Percentiles rank a stretch among this genome's conserved stretches.
Evolutionary conservation across 805 yeast genomes (phyloP).

Genomic region (Schizosaccharomyces japonicus): DNA sequence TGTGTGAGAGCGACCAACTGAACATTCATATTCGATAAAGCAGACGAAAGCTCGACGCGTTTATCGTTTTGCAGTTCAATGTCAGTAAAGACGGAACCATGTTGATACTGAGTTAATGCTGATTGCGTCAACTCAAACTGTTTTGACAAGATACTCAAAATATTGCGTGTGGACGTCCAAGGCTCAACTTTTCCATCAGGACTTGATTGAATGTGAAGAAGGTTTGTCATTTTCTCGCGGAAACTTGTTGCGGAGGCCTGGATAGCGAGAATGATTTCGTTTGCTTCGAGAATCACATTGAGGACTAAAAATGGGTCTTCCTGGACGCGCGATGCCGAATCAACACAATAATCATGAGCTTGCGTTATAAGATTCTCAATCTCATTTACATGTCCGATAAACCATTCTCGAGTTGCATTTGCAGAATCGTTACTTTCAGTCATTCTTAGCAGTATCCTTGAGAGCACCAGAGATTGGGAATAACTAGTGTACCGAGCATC

Average conservation of each 20-base stretch:
- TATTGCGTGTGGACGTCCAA: slow-evolving; percentile 87
- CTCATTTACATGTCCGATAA: background rate
- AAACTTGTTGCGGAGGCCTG: background rate
- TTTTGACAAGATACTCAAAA: slow-evolving; percentile 21
- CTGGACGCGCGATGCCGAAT: background rate
- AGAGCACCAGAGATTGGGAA: background rate
- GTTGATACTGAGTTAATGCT: background rate
- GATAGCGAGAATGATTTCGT: slow-evolving; percentile 2
- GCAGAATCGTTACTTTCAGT: background rate
- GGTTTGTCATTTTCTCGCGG: background rate
- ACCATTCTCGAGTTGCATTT: background rate
- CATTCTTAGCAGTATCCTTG: background rate
- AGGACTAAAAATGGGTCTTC: background rate
- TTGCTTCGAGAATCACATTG: background rate
- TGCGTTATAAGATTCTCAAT: slow-evolving; percentile 1
- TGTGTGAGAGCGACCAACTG: background rate
- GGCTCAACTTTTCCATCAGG: slow-evolving; percentile 19
- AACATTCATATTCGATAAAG: background rate
- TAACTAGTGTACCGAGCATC: background rate
- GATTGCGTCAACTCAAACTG: slow-evolving; percentile 1
- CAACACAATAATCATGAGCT: background rate
- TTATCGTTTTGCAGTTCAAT: background rate
- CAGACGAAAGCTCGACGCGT: background rate
- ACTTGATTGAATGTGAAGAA: background rate
- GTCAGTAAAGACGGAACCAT: background rate